Conservation (phyloP, 345 rosid species). For the Stellera chamaejasme region DNA sequence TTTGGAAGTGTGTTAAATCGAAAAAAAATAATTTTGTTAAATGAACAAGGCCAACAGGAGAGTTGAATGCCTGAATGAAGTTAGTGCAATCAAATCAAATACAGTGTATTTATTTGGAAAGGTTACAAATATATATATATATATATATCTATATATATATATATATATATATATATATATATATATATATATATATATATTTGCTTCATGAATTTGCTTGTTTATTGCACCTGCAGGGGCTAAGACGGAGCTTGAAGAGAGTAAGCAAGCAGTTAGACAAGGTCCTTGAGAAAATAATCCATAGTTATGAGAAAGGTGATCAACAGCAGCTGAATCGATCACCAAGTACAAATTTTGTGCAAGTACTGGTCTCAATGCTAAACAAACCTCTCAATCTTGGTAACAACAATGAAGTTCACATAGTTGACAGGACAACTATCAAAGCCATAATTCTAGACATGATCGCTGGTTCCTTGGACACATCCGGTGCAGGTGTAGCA, state of each 20-base stretch:
- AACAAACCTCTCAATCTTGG: background rate
- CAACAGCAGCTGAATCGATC: background rate
- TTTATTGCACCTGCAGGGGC: slow-evolving; percentile 8
- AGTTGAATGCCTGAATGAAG: too few species aligned
- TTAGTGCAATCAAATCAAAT: background rate
- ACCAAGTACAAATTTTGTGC: slow-evolving; percentile 10
- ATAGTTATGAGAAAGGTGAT: background rate
- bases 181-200: too few species aligned
- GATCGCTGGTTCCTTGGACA: slow-evolving; percentile 13
- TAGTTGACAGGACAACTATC: slow-evolving; percentile 13
- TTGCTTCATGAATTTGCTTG: background rate
- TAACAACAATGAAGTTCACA: background rate
- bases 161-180: too few species aligned
- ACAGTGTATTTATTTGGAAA: too few species aligned
- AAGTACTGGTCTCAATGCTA: slow-evolving; percentile 11
- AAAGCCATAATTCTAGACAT: slow-evolving; percentile 21
- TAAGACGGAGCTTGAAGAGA: slow-evolving; percentile 10
- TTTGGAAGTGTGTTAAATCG: too few species aligned
- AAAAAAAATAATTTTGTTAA: too few species aligned
- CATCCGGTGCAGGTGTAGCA: slow-evolving; percentile 8
- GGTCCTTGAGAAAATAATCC: slow-evolving; percentile 9
- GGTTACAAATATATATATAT: too few species aligned
- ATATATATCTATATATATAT: too few species aligned
- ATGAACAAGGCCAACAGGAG: too few species aligned
- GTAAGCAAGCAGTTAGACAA: slow-evolving; percentile 8